Base-by-base conservation (phyloP, 371 early-diverging fungal species). In the Zychaea mexicana region DNA sequence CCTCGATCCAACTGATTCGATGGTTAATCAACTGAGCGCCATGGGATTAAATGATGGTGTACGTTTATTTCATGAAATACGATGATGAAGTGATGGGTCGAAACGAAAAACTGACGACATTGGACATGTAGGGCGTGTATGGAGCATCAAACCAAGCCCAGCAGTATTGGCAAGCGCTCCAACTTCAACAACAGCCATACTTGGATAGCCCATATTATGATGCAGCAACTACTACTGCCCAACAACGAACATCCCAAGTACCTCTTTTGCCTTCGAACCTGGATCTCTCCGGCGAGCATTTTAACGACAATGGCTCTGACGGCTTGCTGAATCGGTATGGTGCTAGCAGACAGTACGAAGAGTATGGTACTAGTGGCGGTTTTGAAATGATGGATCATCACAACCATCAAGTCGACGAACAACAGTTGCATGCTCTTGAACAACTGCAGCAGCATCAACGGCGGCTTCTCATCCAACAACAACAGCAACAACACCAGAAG, bases 401-500 rank as follows among this genome's bases (percentile, higher is more conserved):
- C 17, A 17, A 47, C 17, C 27, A 33, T 7, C 15, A 39, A n/a
- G 21, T 52, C 15, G 59, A 32, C 21, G 88, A 87, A 26, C 84
- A 83, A 55, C 85, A 84, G 60, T 65, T 89, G 42, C 83, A 84
- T 56, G 72, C 70, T 28, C 67, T 84, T 24, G 22, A 49, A 24
- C 84, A 86, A 61, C 66, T 82, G 7, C 85, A 84, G 52, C 81
- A 78, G 19, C 79, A 81, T 21, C 64, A 57, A 12, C 59, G 27
- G 22, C 83, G 81, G 38, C 64, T 82, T 10, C 63, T 83, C 31
- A 75, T 64, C 27, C 55, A 52, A 15, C 86, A 85, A 42, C 83
- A 81, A 31, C 81, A 82, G 38, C 85, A 85, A 39, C 68, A 84
- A 42, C 84, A 86, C n/a, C n/a, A n/a, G n/a, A n/a, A n/a, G 42